phyloP scores from a whole-genome alignment of 2,329 filamentous ascomycete genomes.

The Pestalotiopsis sp. region DNA sequence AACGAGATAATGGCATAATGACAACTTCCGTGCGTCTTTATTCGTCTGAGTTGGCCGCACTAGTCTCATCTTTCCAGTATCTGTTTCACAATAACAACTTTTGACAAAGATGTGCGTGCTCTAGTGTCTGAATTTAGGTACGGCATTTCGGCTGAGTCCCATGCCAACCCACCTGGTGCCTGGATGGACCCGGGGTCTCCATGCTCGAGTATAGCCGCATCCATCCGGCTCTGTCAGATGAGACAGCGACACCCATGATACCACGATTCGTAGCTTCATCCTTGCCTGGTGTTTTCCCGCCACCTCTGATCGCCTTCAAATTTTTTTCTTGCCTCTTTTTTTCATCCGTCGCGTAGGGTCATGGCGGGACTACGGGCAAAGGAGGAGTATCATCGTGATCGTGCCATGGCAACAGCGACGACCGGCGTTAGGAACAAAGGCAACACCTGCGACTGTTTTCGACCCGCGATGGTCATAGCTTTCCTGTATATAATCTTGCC shows the following conservation, averaged over 20 bases:
- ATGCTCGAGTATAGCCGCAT: not conserved
- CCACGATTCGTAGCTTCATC: not conserved
- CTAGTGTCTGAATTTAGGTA: conserved; percentile 1
- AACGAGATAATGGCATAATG: not conserved
- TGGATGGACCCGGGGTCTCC: not conserved
- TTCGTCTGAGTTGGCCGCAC: not conserved
- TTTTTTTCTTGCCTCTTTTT: not conserved
- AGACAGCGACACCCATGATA: conserved; percentile 8
- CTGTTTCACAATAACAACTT: not conserved
- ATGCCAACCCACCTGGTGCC: not conserved
- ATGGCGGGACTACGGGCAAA: conserved; percentile 1
- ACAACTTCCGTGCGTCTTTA: not conserved
- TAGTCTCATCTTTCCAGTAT: conserved; percentile 2
- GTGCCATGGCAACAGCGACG: not conserved
- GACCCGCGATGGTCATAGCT: not conserved
- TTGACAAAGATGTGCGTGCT: not conserved
- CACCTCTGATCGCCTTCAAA: not conserved
- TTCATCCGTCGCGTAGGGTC: not conserved
- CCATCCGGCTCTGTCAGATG: not conserved
- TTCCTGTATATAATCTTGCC: conserved; percentile 10
- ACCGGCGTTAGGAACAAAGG: not conserved
- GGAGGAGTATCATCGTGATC: not conserved
- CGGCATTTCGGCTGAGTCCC: not conserved
- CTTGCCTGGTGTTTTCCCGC: not conserved
- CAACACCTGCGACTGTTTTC: not conserved